phyloP scores from a whole-genome alignment of 2,329 filamentous ascomycete genomes.

The Nemania sp. region DNA sequence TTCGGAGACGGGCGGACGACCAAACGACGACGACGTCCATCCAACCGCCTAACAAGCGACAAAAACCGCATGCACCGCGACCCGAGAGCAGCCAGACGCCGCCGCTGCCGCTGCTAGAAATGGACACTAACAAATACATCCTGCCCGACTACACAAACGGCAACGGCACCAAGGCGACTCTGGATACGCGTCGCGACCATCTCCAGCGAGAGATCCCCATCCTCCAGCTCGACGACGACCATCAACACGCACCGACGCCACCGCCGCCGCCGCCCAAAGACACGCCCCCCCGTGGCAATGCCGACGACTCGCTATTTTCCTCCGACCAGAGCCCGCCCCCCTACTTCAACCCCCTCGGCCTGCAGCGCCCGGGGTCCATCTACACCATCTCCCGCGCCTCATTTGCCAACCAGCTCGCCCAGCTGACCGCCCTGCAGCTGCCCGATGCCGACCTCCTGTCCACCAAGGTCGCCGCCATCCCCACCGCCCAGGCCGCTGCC shows the following conservation, averaged over 20 bases:
- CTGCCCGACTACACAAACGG: conserved; percentile 71
- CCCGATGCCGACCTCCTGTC: conserved; percentile 85
- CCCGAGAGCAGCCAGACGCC: conserved; percentile 54
- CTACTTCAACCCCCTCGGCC: conserved; percentile 70
- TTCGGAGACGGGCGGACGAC: conserved; percentile 33
- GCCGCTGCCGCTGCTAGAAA: conserved; percentile 58
- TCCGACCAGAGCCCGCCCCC: conserved; percentile 56
- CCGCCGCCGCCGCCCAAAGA: conserved; percentile 57
- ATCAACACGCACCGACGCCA: conserved; percentile 42
- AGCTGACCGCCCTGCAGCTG: conserved; percentile 86
- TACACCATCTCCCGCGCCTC: conserved; percentile 92
- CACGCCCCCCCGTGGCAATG: conserved; percentile 48
- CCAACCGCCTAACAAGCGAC: conserved; percentile 21
- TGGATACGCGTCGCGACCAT: conserved; percentile 62
- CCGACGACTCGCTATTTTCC: too few species aligned
- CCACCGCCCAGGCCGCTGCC: conserved; percentile 81
- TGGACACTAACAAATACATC: conserved; percentile 76
- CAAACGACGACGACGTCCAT: conserved; percentile 20
- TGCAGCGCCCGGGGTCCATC: conserved; percentile 79
- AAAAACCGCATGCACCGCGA: conserved; percentile 45
- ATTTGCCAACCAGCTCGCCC: conserved; percentile 89
- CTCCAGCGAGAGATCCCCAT: conserved; percentile 54
- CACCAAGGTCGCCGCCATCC: conserved; percentile 80
- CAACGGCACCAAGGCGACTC: conserved; percentile 68
- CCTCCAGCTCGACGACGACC: conserved; percentile 42